Evolutionary conservation across 129 eudicot species (phyloP).

Genomic region (Deinandra increscens): DNA sequence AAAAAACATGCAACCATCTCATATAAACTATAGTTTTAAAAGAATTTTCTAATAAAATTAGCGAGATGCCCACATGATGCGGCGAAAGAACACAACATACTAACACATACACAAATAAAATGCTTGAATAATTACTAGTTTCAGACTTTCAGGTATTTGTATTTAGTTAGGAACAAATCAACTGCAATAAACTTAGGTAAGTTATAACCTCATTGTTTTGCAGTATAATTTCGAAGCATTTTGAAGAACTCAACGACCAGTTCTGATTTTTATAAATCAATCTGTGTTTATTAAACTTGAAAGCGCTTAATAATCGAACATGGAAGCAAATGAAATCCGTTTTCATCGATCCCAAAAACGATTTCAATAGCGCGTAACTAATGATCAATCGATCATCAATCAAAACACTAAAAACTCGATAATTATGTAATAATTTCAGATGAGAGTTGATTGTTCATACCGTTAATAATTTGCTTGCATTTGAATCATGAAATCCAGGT

Average conservation of each 20-base stretch:
- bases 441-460: background rate
- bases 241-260: background rate
- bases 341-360: background rate
- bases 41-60: too few relatives aligned
- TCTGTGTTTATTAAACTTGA: background rate
- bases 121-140: too few relatives aligned
- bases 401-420: slow-evolving; percentile 8
- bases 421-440: background rate
- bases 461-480: slow-evolving; percentile 7
- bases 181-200: background rate
- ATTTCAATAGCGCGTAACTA: background rate
- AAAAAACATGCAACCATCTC: too few relatives aligned
- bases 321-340: too few relatives aligned
- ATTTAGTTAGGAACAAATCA: too few relatives aligned
- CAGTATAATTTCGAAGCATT: background rate
- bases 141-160: too few relatives aligned
- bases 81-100: too few relatives aligned
- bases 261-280: background rate
- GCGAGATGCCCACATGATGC: too few relatives aligned
- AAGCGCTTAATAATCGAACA: background rate
- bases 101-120: too few relatives aligned
- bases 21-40: too few relatives aligned
- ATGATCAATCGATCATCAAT: background rate
- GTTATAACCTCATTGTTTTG: background rate
- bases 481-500: slow-evolving; percentile 1